Base-by-base conservation (phyloP, 768 basidiomycete species). In the Gloeopeniophorella convolvens region DNA sequence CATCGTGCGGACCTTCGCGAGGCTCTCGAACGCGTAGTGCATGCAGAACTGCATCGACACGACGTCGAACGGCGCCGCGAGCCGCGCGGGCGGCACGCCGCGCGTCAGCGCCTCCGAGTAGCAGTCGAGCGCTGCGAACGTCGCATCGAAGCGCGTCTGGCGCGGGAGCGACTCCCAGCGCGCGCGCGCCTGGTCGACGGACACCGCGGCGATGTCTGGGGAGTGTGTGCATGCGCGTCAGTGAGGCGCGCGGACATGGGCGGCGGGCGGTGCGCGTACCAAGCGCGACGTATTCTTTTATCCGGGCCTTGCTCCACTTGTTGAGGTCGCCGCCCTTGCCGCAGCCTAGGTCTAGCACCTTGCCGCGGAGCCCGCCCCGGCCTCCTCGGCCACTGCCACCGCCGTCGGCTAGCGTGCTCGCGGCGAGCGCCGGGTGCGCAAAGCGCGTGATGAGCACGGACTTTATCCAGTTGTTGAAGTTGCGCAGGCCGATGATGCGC, bases 21-120 rank as follows among this genome's bases (percentile, higher is more conserved):
- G 77, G n/a, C 78, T 85, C 66, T 98, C 93, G 65, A 99, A 98
- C 7, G 96, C 96, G 63, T 99, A 98, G 66, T 99, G 96, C 89
- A 99, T 97, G 68, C 96, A 98, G 66, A 99, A 99, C 64, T 99
- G 96, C 91, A 97, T 90, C 2, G 91, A 89, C 5, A 98, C 92
- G 49, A 92, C 89, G 62, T 98, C 96, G 62, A 96, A 96, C 5
- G 83, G 83, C 26, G 76, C 73, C 0, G 69, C 70, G 21, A 89
- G 75, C 54, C 75, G 70, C 15, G 74, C 72, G 1, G 78, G 77
- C 3, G 83, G 68, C 42, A 97, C 78, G n/a, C 73, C 82, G 42
- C 78, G 78, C 15, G 79, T 73, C 32, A 98, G 71, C 3, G 85
- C 71, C 56, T 85, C 74, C 10, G 77, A 73, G 63, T 89, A 99